Base-by-base conservation (phyloP, 805 yeast species). In the Ogataea methanolica region DNA sequence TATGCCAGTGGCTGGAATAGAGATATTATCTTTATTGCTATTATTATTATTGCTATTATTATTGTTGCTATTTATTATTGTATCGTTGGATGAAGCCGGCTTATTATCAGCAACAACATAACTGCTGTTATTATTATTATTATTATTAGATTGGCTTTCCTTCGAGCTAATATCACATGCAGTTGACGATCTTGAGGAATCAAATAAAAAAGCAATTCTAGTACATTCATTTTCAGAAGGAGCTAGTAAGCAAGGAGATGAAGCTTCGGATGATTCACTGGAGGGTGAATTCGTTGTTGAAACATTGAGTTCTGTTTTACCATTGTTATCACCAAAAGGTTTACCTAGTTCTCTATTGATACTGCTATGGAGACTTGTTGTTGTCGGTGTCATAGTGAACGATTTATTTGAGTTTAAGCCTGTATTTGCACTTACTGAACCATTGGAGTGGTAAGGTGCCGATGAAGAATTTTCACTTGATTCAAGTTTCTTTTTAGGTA, bases 401-500 rank as follows among this genome's bases (percentile, higher is more conserved):
- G 31, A 19, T 19, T 19, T 19, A 19, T 19, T 11, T 26, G 31
- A 26, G 31, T 26, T 26, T 26, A 11, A 26, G 9, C 31, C 9
- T 26, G 9, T 6, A 26, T 11, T 26, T 26, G 31, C 11, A 26
- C 4, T 26, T 26, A 26, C 9, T 26, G 31, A 6, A 26, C 31
- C 31, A 26, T 26, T 26, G 29, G 9, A 3, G 29, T 26, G 6
- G 29, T 7, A 7, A 6, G 29, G 29, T 26, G 6, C 9, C 9
- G 29, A 31, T 26, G 41, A 11, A 21, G 16, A 16, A 15, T 41
- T 19, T 11, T 36, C 41, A 19, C 29, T 17, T 17, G n/a, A 39
- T 4, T 33, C 35, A 12, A 9, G 16, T 15, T 15, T 42, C 17
- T 60, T 44, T 44, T 54, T 52, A 4, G 61, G 59, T 3, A 57